Evolutionary conservation across 108 stramenopile species (phyloP).

Genomic region (Skeletonema potamos): DNA sequence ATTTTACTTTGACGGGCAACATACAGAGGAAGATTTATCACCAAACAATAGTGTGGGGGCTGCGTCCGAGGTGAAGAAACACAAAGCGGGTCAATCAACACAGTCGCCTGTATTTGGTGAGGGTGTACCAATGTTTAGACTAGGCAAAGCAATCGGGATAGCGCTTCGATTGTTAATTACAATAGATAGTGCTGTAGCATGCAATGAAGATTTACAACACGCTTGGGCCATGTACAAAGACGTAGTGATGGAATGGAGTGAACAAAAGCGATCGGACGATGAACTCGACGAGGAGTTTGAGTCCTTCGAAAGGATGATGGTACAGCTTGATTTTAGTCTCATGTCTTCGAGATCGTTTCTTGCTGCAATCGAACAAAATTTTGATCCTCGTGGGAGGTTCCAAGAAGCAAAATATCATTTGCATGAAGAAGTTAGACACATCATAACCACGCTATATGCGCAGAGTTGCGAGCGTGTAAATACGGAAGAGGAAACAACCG

Average conservation of each 20-base stretch:
- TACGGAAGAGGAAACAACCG: constrained; percentile 40
- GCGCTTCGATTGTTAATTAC: constrained; percentile 45
- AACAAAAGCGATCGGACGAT: constrained; percentile 34
- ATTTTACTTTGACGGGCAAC: constrained; percentile 5
- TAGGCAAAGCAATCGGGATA: constrained; percentile 39
- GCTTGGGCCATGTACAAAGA: constrained; percentile 58
- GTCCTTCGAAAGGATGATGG: constrained; percentile 50
- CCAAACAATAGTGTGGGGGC: background rate
- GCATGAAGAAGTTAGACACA: constrained; percentile 33
- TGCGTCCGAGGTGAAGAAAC: constrained; percentile 1
- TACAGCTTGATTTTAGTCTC: constrained; percentile 48
- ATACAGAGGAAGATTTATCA: background rate
- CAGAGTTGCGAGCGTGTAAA: constrained; percentile 42
- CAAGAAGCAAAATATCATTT: constrained; percentile 24
- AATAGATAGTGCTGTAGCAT: constrained; percentile 41
- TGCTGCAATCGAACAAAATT: constrained; percentile 55
- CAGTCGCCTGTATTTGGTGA: constrained; percentile 29
- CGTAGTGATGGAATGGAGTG: constrained; percentile 48
- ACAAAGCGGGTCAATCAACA: background rate
- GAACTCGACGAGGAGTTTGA: constrained; percentile 35
- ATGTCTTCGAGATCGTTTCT: constrained; percentile 49
- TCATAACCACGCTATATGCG: constrained; percentile 40
- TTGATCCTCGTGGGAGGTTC: constrained; percentile 46
- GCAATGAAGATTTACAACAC: constrained; percentile 46
- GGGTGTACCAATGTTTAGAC: constrained; percentile 17